Base-by-base conservation (phyloP, 2,329 filamentous ascomycete species). In the Fusarium illudens region DNA sequence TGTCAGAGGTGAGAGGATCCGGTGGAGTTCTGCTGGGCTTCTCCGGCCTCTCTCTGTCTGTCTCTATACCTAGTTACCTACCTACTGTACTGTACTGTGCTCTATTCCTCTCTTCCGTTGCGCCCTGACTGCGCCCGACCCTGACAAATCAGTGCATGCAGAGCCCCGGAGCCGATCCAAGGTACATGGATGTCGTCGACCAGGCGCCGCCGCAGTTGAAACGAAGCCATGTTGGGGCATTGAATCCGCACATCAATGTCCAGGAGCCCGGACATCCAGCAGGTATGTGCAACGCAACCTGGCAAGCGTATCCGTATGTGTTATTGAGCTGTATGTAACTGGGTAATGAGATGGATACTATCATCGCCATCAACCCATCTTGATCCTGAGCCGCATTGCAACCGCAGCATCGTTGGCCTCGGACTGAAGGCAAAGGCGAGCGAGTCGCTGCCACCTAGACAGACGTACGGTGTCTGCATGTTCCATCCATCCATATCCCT, bases 131-230 rank as follows among this genome's bases (percentile, higher is more conserved):
- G 60, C 20, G 39, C 39, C 32, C 39, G 27, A 30, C 19, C 22
- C 20, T 68, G 65, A 68, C 70, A 72, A 72, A 73, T 73, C 65
- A 71, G 39, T 68, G 39, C 46, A 60, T 64, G 53, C 61, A 72
- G 59, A 68, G 58, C 54, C 69, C 68, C 65, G 69, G 70, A 72
- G 64, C 70, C 70, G 68, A 71, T 64, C 70, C 60, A 65, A 61
- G 63, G 54, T 52, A 67, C 59, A 60, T 66, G 53, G 57, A 39
- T 52, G 19, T 58, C 55, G 53, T 50, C 13, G 19, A 46, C 29
- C 51, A 49, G 53, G 59, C 36, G 64, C 50, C 50, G 54, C 64
- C 59, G 67, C 64, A 72, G 32, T 48, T 29, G 46, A 30, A 59
- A 58, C 69, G 64, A 62, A 39, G 54, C 51, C 60, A 22, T 49